A percentile compares a stretch with the other conserved stretches of the same genome.
phyloP scores from a whole-genome alignment of 306 rosid genomes.

The Ormosia emarginata region DNA sequence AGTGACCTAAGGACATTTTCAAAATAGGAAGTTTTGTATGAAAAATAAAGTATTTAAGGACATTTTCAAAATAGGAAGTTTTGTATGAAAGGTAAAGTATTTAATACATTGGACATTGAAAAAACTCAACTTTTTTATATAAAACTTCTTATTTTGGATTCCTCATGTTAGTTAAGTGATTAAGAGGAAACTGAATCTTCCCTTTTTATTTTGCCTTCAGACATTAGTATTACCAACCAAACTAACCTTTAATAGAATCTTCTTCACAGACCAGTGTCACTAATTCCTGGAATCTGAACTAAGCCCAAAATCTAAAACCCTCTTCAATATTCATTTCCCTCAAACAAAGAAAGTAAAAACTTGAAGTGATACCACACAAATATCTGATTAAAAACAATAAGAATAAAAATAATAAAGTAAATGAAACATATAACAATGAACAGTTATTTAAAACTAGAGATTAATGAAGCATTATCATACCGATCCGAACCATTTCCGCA shows the following conservation, averaged over 20 bases:
- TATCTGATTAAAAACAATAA: background rate
- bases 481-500: constrained; percentile 69
- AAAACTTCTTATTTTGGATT: too few species aligned
- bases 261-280: background rate
- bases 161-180: background rate
- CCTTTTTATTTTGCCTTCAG: background rate
- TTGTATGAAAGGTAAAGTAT: too few species aligned
- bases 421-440: background rate
- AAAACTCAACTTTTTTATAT: too few species aligned
- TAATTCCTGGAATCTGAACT: constrained; percentile 18
- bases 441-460: background rate
- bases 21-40: too few species aligned
- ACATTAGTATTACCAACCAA: background rate
- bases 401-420: background rate
- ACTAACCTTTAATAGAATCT: background rate
- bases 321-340: background rate
- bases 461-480: constrained; percentile 38
- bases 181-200: background rate
- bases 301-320: constrained; percentile 37
- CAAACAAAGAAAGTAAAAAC: background rate
- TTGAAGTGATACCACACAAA: background rate
- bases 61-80: too few species aligned
- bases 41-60: too few species aligned
- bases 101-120: too few species aligned
- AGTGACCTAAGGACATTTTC: too few species aligned